Evolutionary conservation across 2,329 filamentous ascomycete species (phyloP).

Genomic region (Metarhizium rileyi): DNA sequence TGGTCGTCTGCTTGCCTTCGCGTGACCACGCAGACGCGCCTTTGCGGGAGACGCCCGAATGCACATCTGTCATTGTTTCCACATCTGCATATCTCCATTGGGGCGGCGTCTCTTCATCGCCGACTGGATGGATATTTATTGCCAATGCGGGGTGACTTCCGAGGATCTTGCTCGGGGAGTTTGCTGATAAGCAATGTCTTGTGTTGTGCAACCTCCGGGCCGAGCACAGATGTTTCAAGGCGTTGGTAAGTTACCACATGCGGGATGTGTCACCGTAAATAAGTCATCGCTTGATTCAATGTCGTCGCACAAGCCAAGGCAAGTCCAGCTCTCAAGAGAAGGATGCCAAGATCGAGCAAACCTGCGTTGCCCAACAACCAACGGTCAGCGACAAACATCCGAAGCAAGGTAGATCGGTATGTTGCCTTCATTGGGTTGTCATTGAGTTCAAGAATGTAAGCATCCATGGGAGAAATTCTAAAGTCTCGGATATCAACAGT

Average conservation of each 20-base stretch:
- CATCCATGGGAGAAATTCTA: conserved; percentile 42
- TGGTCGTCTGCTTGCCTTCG: not conserved
- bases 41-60: not conserved
- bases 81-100: too few species aligned
- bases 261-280: not conserved
- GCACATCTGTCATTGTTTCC: too few species aligned
- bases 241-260: conserved; percentile 15
- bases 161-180: too few species aligned
- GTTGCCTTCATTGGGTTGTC: conserved; percentile 17
- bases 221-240: conserved; percentile 23
- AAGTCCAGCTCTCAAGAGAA: conserved; percentile 10
- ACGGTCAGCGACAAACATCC: conserved; percentile 34
- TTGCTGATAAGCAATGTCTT: not conserved
- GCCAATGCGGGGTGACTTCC: too few species aligned
- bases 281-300: not conserved
- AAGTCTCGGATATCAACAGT: conserved; percentile 35
- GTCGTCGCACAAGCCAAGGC: conserved; percentile 5
- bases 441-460: conserved; percentile 31
- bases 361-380: conserved; percentile 26
- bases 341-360: conserved; percentile 18
- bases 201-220: not conserved
- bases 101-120: too few species aligned
- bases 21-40: not conserved
- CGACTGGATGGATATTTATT: too few species aligned
- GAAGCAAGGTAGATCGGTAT: conserved; percentile 30